Conservation (phyloP, 768 basidiomycete genomes). For the Dentipellis sp. region DNA sequence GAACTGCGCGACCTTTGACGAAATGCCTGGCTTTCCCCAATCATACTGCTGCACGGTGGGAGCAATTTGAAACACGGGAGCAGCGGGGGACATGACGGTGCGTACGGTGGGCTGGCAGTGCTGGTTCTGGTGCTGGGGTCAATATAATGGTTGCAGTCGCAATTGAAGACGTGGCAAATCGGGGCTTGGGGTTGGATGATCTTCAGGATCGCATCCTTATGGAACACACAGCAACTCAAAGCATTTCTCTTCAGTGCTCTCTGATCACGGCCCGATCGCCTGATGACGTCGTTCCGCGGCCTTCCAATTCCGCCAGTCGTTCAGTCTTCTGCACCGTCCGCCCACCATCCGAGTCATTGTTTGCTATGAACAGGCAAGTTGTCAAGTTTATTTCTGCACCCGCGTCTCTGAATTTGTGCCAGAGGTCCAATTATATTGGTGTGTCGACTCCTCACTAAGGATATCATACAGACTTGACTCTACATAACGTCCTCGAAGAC, state of each 20-base stretch:
- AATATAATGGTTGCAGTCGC: no score
- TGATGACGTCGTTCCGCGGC: background rate
- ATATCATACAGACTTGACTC: no score
- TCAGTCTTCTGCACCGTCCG: no score
- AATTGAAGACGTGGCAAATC: no score
- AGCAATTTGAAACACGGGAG: conserved; percentile 63
- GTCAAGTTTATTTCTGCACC: background rate
- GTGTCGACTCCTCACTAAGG: background rate
- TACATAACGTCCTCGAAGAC: conserved; percentile 12
- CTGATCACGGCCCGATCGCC: background rate
- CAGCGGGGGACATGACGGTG: background rate
- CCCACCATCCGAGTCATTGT: background rate
- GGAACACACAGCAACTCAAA: no score
- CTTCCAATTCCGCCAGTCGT: no score
- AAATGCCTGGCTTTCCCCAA: conserved; percentile 83
- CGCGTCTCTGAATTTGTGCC: background rate
- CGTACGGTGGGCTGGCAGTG: background rate
- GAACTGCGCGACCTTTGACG: conserved; percentile 84
- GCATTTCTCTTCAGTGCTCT: no score
- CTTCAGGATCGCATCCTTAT: no score
- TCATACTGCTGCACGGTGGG: conserved; percentile 88
- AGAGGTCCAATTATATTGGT: conserved; percentile 14
- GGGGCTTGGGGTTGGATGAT: no score
- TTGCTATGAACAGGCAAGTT: background rate
- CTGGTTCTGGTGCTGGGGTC: no score